Evolutionary conservation across 129 eudicot genomes (phyloP).

Genomic region (Lactuca sativa): DNA sequence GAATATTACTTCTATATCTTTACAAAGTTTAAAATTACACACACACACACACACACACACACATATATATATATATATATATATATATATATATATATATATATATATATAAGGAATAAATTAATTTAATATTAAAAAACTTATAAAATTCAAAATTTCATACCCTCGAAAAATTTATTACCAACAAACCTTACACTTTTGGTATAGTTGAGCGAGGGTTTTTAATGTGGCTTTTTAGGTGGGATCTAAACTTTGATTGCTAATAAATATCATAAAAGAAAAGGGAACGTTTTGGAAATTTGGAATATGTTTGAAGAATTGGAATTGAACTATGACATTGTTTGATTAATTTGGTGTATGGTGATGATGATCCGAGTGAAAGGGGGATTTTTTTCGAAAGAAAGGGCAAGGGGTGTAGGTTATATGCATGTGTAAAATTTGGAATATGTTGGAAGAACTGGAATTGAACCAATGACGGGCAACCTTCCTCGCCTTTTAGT

Average conservation of each 20-base stretch:
- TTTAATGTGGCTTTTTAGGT: not conserved
- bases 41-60: no score
- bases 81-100: no score
- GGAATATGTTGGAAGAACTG: constrained; percentile 35
- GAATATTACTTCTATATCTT: no score
- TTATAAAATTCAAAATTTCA: no score
- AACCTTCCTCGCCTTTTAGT: not conserved
- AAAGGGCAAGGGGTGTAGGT: not conserved
- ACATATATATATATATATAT: no score
- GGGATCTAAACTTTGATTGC: not conserved
- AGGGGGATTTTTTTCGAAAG: constrained; percentile 11
- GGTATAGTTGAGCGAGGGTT: not conserved
- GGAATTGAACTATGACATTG: not conserved
- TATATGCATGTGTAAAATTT: constrained; percentile 45
- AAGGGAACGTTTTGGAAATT: not conserved
- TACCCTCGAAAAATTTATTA: not conserved
- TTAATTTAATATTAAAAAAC: no score
- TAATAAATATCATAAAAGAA: not conserved
- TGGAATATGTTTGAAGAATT: constrained; percentile 11
- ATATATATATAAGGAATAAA: no score
- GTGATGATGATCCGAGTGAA: constrained; percentile 18
- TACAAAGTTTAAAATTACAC: no score
- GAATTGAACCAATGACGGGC: constrained; percentile 20
- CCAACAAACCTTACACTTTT: not conserved
- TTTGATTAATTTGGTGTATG: constrained; percentile 3